Base-by-base conservation (phyloP, 2,329 filamentous ascomycete species). In the Cercospora nicotianae region DNA sequence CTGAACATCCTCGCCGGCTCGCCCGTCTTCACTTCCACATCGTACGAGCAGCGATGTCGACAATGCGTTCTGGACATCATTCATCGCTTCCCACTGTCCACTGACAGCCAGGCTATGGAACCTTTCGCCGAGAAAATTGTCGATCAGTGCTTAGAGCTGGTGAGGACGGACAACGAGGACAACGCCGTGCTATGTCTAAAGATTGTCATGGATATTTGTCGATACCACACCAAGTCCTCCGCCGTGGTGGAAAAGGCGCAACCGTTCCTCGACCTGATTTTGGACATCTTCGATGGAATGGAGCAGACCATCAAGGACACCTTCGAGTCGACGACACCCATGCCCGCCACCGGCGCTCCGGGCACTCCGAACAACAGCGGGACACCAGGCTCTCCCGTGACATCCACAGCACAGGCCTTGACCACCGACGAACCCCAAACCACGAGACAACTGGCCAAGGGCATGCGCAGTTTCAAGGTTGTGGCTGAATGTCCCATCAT, bases 401-500 rank as follows among this genome's bases (percentile, higher is more conserved):
- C 91, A 2, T 91, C 93, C 0, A 88, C 92, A 3, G 86, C 79
- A n/a, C 72, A 75, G 28, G 71, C 74, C 8, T 58, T 72, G 13
- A 65, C 70, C 26, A 76, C 90, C 18, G 95, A 98, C 70, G 94
- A 97, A 74, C 90, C 93, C 75, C 73, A 74, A 51, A 90, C 93
- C 74, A 89, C 88, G 65, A 89, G 94, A 67, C 91, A 92, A 60
- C 81, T 99, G 36, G 83, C 94, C 64, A 96, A 93, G 80, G 95
- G 95, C 31, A 97, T 97, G 92, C 93, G 97, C 78, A 99, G 95
- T 0, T 99, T 99, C 86, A 99, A 98, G 80, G 94, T 99, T 26
- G 87, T 99, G 4, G 93, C 94, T 1, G 95, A 99, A 79, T 99
- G 95, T 74, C 95, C 95, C 0, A 99, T 99, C 63, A 98, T 99